These are phyloP conservation scores for Microbotryum intermedium DNA, from an alignment of 1,284 basidiomycete species.

Conservation along the genomic window DNA sequence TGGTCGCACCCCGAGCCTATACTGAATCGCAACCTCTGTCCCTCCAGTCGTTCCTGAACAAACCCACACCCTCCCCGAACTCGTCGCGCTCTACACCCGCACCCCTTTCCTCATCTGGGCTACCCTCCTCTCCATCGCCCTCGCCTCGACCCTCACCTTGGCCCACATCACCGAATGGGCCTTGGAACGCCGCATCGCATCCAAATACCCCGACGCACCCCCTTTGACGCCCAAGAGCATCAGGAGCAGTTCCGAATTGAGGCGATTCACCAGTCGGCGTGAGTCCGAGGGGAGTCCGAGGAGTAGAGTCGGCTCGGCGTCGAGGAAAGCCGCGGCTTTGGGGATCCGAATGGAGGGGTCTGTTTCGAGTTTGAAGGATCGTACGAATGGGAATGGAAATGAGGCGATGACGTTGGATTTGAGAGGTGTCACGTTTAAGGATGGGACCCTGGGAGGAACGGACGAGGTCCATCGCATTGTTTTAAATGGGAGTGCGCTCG, in stretches of 20 bases:
- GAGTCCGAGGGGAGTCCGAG: too few species aligned
- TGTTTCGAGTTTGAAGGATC: too few species aligned
- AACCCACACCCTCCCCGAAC: conserved; percentile 76
- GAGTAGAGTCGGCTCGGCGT: background rate
- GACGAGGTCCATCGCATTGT: too few species aligned
- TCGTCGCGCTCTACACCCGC: conserved; percentile 67
- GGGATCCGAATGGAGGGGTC: too few species aligned
- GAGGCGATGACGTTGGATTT: too few species aligned
- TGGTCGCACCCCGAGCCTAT: background rate
- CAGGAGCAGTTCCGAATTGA: background rate
- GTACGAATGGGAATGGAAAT: too few species aligned
- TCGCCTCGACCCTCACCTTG: conserved; percentile 54
- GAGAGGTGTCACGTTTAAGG: too few species aligned
- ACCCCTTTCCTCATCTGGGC: conserved; percentile 76
- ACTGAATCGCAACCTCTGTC: background rate
- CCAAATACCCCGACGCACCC: conserved; percentile 41
- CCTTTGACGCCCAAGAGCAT: conserved; percentile 13
- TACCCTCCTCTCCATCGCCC: conserved; percentile 56
- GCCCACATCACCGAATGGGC: conserved; percentile 56
- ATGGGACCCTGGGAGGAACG: too few species aligned
- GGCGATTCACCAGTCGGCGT: too few species aligned
- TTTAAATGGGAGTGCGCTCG: too few species aligned
- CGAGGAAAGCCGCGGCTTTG: background rate
- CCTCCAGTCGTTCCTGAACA: conserved; percentile 68
- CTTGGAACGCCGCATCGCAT: conserved; percentile 48